Base-by-base conservation (phyloP, 106 monocot species). In the Xerophyta viscosa region DNA sequence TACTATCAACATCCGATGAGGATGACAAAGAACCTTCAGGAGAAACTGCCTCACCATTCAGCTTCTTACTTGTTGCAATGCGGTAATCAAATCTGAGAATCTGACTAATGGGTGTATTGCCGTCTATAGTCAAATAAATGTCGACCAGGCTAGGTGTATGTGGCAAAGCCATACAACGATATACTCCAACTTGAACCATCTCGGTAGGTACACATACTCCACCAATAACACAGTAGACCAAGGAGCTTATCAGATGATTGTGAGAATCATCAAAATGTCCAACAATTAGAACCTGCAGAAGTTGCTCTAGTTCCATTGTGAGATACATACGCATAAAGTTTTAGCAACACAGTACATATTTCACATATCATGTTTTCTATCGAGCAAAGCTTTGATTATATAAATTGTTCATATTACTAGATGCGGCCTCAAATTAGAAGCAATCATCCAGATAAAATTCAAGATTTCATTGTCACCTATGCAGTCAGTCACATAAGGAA, bases 51-150 rank as follows among this genome's bases (percentile, higher is more conserved):
- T 5, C 58, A 62, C 37, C 56, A 52, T 30, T 58, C 28, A 41
- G 48, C 23, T 44, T 21, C 26, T 7, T 30, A 20, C 15, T 33
- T 48, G 62, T 41, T 13, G 55, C 2, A 54, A 49, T 20, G 3
- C 69, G 76, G 61, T 62, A 79, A 23, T 75, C 72, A 71, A 90
- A 98, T 58, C 56, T 59, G 8, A 73, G 33, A 49, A 79, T 52
- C 60, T 86, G 81, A 48, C 89, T 90, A 23, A 98, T 90, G 22
- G 89, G 89, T 7, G 73, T 74, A 20, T 65, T 50, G 5, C 84
- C 75, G 79, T 86, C 92, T 26, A 83, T 43, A 45, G 73, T 79
- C 59, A 92, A 50, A 68, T 59, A 87, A 31, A 87, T 21, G 28
- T 76, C 31, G 20, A 79, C 65, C 9, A 29, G 13, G 30, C 90